A percentile compares a stretch with the other conserved stretches of the same genome.
Evolutionary conservation across 116 monocot species (phyloP).

Genomic region (Posidonia oceanica): DNA sequence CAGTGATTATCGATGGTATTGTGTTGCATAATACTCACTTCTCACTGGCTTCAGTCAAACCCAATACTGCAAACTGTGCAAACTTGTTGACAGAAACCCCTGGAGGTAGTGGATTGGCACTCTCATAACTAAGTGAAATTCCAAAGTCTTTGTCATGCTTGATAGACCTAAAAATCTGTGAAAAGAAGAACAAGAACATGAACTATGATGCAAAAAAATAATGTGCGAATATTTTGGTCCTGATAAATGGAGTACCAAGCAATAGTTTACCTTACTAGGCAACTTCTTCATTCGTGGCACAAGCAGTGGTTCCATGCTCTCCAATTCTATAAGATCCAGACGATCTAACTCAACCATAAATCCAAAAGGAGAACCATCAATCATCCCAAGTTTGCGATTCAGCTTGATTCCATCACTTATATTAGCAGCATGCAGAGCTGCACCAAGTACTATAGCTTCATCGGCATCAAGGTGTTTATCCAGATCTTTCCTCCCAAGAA

Average conservation of each 20-base stretch:
- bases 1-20: background rate
- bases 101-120: slow-evolving; percentile 48
- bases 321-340: slow-evolving; percentile 53
- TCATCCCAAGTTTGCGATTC: slow-evolving; percentile 92
- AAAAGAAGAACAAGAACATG: background rate
- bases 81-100: slow-evolving; percentile 51
- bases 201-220: background rate
- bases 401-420: slow-evolving; percentile 99
- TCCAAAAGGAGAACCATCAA: slow-evolving; percentile 94
- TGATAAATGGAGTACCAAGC: background rate
- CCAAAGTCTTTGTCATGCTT: slow-evolving; percentile 84
- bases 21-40: slow-evolving; percentile 40
- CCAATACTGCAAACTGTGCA: slow-evolving; percentile 67
- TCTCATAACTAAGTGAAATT: slow-evolving; percentile 73
- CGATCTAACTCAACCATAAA: slow-evolving; percentile 57
- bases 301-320: slow-evolving; percentile 52
- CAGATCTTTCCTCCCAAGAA: slow-evolving; percentile 70
- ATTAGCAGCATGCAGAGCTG: slow-evolving; percentile 95
- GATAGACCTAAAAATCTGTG: slow-evolving; percentile 79
- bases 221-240: background rate
- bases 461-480: slow-evolving; percentile 98
- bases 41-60: slow-evolving; percentile 79
- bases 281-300: slow-evolving; percentile 90
- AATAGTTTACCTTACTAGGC: slow-evolving; percentile 63
- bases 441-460: slow-evolving; percentile 97